A percentile compares a stretch with the other conserved stretches of the same genome.
phyloP scores from a whole-genome alignment of 768 basidiomycete genomes.

The Suillus alpinus region DNA sequence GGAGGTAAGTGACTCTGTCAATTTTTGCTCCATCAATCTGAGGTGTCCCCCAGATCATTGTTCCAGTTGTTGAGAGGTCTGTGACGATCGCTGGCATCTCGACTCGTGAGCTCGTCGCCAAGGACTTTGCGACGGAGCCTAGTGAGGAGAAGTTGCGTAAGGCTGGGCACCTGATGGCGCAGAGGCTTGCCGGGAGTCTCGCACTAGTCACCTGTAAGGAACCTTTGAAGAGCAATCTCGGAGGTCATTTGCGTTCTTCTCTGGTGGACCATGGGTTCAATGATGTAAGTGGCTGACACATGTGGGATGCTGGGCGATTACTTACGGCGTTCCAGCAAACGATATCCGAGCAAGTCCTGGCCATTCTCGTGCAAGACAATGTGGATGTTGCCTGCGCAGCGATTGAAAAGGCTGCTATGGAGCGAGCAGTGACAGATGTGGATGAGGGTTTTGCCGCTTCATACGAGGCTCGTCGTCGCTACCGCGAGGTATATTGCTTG shows the following conservation, averaged over 20 bases:
- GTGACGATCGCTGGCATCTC: slow-evolving; percentile 99
- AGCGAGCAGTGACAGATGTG: slow-evolving; percentile 87
- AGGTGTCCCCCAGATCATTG: slow-evolving; percentile 64
- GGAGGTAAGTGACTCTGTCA: slow-evolving; percentile 53
- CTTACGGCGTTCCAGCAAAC: slow-evolving; percentile 44
- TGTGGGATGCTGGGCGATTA: slow-evolving; percentile 4
- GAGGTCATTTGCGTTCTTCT: slow-evolving; percentile 80
- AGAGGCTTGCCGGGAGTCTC: slow-evolving; percentile 93
- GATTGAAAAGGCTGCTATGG: slow-evolving; percentile 98
- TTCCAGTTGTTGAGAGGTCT: slow-evolving; percentile 96
- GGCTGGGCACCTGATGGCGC: slow-evolving; percentile 94
- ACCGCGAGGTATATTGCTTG: slow-evolving; percentile 65
- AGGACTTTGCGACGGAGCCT: slow-evolving; percentile 92
- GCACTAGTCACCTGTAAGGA: slow-evolving; percentile 99
- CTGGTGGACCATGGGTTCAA: slow-evolving; percentile 85
- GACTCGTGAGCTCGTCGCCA: slow-evolving; percentile 89
- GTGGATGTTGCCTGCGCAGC: slow-evolving; percentile 90
- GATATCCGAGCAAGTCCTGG: slow-evolving; percentile 77
- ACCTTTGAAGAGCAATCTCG: slow-evolving; percentile 88
- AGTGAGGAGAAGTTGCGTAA: slow-evolving; percentile 89
- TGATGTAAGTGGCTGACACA: slow-evolving; percentile 50
- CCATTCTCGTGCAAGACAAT: slow-evolving; percentile 86
- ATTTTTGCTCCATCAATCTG: background rate
- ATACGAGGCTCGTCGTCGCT: slow-evolving; percentile 80
- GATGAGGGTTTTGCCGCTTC: slow-evolving; percentile 85